Evolutionary conservation across 1,284 basidiomycete genomes (phyloP).

Genomic region (Abortiporus biennis): DNA sequence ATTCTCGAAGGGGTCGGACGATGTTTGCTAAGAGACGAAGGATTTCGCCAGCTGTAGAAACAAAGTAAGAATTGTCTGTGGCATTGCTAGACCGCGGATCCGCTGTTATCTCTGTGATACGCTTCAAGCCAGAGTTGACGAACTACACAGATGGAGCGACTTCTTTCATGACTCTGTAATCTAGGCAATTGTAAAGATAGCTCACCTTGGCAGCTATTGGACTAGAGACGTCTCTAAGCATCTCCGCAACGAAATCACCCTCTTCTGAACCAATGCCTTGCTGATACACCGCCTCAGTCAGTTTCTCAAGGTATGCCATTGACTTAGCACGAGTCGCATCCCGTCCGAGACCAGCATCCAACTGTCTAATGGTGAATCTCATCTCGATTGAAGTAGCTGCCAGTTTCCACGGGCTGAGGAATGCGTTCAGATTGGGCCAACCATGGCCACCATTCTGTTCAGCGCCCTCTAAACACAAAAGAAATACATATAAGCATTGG

Average conservation of each 20-base stretch:
- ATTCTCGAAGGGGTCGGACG: slow-evolving; percentile 53
- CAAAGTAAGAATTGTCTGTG: slow-evolving; percentile 29
- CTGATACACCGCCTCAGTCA: slow-evolving; percentile 61
- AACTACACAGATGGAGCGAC: slow-evolving; percentile 41
- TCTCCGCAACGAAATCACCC: slow-evolving; percentile 74
- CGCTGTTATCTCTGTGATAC: slow-evolving; percentile 52
- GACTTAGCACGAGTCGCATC: slow-evolving; percentile 47
- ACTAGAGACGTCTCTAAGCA: slow-evolving; percentile 61
- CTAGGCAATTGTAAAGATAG: neutral
- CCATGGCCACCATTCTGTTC: slow-evolving; percentile 51
- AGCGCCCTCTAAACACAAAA: too few relatives aligned
- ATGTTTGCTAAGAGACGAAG: slow-evolving; percentile 65
- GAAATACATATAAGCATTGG: too few relatives aligned
- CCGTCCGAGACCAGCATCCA: slow-evolving; percentile 57
- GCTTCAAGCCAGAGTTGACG: slow-evolving; percentile 66
- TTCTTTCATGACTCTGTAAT: too few relatives aligned
- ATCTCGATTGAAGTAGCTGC: slow-evolving; percentile 73
- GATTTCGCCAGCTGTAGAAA: slow-evolving; percentile 59
- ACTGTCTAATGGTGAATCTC: slow-evolving; percentile 65
- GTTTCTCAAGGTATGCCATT: slow-evolving; percentile 50
- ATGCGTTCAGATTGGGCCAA: slow-evolving; percentile 54
- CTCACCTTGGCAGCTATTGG: slow-evolving; percentile 62
- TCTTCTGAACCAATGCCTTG: slow-evolving; percentile 69
- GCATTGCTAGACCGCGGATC: slow-evolving; percentile 24
- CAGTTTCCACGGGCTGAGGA: slow-evolving; percentile 77